A percentile compares a stretch with the other conserved stretches of the same genome.
Conservation (phyloP, 2,329 filamentous ascomycete species). For the Microdochium trichocladiopsis region DNA sequence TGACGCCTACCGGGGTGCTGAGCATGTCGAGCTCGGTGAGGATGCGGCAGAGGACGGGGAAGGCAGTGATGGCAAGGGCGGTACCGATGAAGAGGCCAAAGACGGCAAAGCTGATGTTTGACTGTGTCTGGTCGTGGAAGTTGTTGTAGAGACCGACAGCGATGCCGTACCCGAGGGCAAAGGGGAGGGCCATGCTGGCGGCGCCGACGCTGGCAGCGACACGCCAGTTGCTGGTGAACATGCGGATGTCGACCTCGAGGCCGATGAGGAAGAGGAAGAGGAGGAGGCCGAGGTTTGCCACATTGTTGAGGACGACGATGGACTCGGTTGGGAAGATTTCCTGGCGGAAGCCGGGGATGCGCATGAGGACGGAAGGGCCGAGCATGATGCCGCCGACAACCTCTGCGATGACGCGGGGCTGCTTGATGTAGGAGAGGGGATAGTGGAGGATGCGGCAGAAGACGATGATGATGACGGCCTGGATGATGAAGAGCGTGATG, state of each 20-base stretch:
- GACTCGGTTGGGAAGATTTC: slow-evolving; percentile 62
- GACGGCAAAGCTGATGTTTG: slow-evolving; percentile 25
- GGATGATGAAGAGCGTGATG: slow-evolving; percentile 70
- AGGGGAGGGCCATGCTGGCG: slow-evolving; percentile 65
- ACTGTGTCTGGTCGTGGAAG: slow-evolving; percentile 36
- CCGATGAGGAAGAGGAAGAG: slow-evolving; percentile 72
- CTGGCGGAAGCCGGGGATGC: slow-evolving; percentile 60
- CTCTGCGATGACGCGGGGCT: slow-evolving; percentile 72
- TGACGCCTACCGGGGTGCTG: slow-evolving; percentile 75
- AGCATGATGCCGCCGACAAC: slow-evolving; percentile 70
- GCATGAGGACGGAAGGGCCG: slow-evolving; percentile 67
- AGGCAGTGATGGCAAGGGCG: slow-evolving; percentile 84
- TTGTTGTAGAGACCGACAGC: slow-evolving; percentile 64
- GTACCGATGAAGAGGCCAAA: slow-evolving; percentile 78
- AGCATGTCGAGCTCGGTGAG: slow-evolving; percentile 86
- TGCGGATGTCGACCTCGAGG: slow-evolving; percentile 64
- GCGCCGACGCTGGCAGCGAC: slow-evolving; percentile 61
- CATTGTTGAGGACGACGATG: slow-evolving; percentile 59
- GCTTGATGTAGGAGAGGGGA: slow-evolving; percentile 62
- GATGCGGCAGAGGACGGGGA: slow-evolving; percentile 91
- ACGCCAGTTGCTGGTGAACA: slow-evolving; percentile 63
- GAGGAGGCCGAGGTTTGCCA: slow-evolving; percentile 65
- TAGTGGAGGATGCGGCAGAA: slow-evolving; percentile 67
- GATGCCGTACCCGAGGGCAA: slow-evolving; percentile 63
- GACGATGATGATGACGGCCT: slow-evolving; percentile 68